phyloP scores from a whole-genome alignment of 805 yeast species.

The Kodamaea restingae region DNA sequence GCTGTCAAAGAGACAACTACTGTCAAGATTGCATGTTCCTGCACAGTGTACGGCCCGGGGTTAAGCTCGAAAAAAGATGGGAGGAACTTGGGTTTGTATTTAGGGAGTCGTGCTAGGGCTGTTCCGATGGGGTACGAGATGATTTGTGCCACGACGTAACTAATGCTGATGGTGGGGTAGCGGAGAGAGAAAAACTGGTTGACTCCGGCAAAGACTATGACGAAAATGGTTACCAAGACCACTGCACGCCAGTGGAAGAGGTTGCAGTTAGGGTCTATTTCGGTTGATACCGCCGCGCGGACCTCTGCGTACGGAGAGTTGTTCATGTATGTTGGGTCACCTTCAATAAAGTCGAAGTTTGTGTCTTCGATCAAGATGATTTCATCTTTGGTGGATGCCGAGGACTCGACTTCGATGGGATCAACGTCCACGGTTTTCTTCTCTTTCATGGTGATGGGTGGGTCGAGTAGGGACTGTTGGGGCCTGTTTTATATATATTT shows the following conservation, averaged over 20 bases:
- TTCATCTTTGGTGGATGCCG: not conserved
- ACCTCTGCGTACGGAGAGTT: slow-evolving; percentile 23
- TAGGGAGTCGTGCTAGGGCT: slow-evolving; percentile 15
- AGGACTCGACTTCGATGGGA: too few relatives aligned
- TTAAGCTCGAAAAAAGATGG: slow-evolving; percentile 18
- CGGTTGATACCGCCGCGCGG: slow-evolving; percentile 18
- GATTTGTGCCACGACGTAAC: slow-evolving; percentile 23
- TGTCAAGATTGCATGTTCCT: slow-evolving; percentile 22
- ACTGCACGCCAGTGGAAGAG: slow-evolving; percentile 21
- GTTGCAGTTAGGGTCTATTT: slow-evolving; percentile 15
- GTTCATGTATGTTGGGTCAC: slow-evolving; percentile 14
- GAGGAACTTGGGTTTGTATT: slow-evolving; percentile 7
- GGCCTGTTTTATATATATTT: too few relatives aligned
- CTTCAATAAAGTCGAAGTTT: slow-evolving; percentile 12
- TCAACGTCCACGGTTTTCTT: too few relatives aligned
- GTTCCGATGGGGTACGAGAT: slow-evolving; percentile 23
- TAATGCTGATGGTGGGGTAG: slow-evolving; percentile 22
- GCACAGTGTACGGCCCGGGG: slow-evolving; percentile 19
- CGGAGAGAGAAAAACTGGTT: slow-evolving; percentile 24
- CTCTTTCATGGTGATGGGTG: too few relatives aligned
- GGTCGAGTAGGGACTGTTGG: too few relatives aligned
- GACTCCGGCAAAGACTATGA: slow-evolving; percentile 24
- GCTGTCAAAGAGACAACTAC: slow-evolving; percentile 19
- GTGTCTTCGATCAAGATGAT: slow-evolving; percentile 12
- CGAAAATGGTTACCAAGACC: slow-evolving; percentile 17